A percentile compares a stretch with the other conserved stretches of the same genome.
Evolutionary conservation across 2,329 filamentous ascomycete genomes (phyloP).

Genomic region (Herpotrichia juniperi): DNA sequence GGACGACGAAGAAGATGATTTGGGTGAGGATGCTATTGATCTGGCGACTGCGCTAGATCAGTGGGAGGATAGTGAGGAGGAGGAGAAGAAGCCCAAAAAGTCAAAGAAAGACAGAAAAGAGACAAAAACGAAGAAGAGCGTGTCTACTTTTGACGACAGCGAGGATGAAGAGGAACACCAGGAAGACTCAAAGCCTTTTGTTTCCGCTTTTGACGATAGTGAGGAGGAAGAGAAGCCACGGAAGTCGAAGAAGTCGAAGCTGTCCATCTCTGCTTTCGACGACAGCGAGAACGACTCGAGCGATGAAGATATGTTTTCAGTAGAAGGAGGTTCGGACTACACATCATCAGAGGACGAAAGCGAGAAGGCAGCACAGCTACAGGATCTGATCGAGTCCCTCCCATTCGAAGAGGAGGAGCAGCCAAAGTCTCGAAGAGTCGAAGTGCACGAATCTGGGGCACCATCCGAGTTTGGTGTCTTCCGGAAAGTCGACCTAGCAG

Average conservation of each 20-base stretch:
- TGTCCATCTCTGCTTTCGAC: constrained; percentile 49
- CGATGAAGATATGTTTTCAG: constrained; percentile 52
- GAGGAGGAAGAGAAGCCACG: constrained; percentile 33
- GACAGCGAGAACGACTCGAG: constrained; percentile 62
- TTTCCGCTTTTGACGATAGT: constrained; percentile 38
- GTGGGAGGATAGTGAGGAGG: constrained; percentile 44
- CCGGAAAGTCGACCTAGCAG: constrained; percentile 74
- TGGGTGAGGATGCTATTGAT: constrained; percentile 69
- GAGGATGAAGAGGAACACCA: constrained; percentile 33
- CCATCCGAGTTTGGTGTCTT: constrained; percentile 66
- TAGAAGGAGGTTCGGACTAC: constrained; percentile 57
- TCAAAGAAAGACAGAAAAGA: constrained; percentile 25
- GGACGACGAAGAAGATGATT: constrained; percentile 63
- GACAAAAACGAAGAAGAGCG: constrained; percentile 46
- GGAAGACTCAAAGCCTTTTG: not conserved
- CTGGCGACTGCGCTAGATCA: constrained; percentile 66
- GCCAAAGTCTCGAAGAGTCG: constrained; percentile 43
- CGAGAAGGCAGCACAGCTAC: constrained; percentile 67
- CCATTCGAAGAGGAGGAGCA: constrained; percentile 47
- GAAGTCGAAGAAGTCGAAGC: constrained; percentile 32
- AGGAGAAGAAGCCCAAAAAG: constrained; percentile 28
- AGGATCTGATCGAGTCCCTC: constrained; percentile 73
- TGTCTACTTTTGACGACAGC: constrained; percentile 44
- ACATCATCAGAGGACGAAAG: constrained; percentile 56
- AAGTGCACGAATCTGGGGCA: constrained; percentile 65